Evolutionary conservation across 202 grass and related monocot species (phyloP), one percentile per base, ranked within the genome.

Genomic region (Brachypodium distachyon): DNA sequence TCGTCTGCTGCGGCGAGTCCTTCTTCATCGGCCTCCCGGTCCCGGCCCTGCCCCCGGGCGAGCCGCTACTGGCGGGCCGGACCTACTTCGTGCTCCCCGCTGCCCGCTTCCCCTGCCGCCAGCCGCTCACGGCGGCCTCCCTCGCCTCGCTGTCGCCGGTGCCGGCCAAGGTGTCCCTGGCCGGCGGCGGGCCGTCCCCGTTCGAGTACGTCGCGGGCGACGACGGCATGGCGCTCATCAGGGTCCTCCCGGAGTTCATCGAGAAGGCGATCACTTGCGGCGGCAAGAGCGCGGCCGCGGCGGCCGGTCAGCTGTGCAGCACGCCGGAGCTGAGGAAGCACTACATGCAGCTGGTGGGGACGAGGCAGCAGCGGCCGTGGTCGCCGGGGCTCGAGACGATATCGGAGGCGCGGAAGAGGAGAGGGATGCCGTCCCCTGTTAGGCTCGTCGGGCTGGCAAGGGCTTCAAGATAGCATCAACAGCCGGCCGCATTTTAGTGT

Each of bases 301-400:
- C 44, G 22, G 46, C 61, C 12, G 52, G 72, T 7, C 76, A 75
- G 49, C 60, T 99, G 64, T 99, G 96, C 81, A 99, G 79, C 81
- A 99, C 96, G 21, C 89, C 91, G 71, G 96, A 96, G 82, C 73
- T 99, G 83, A 90, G 56, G 87, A 99, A 93, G 44, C 89, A 99
- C 79, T 99, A 99, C 81, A 83, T 81, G 52, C 96, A 93, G 78
- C 86, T 99, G 27, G 91, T 94, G 33, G 92, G 86, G 25, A 43
- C 80, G 46, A 39, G 67, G 22, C 88, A 83, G 40, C 78, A 83
- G 55, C 57, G 83, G 81, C 89, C 86, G 2, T 99, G 96, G 96
- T 99, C 92, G 23, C 96, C 96, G 18, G 82, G 67, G 65, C 87
- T 99, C 7, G 92, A 99, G 80, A 99, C 92, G 11, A 96, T 99